phyloP scores from a whole-genome alignment of 1,284 basidiomycete species.

The Phenoliferia sp. region DNA sequence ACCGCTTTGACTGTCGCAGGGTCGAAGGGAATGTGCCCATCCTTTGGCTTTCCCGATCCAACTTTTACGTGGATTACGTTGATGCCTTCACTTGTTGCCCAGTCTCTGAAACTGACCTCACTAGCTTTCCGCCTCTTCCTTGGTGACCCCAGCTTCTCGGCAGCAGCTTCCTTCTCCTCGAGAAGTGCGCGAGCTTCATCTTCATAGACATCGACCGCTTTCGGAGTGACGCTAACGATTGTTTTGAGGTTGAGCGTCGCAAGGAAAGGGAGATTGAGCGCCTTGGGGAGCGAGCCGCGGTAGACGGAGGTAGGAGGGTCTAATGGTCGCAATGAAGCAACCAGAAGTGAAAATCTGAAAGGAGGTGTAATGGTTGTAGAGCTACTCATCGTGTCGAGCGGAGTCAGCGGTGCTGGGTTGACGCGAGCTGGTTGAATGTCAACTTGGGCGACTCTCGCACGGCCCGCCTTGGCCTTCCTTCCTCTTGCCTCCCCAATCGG shows the following conservation, averaged over 20 bases:
- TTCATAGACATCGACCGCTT: constrained; percentile 5
- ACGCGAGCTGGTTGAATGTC: no score
- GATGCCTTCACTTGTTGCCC: background rate
- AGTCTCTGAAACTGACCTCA: background rate
- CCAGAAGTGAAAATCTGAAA: constrained; percentile 4
- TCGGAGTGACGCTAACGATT: constrained; percentile 6
- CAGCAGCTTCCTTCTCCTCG: background rate
- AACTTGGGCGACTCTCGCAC: no score
- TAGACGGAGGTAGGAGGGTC: background rate
- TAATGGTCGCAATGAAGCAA: background rate
- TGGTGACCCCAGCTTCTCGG: background rate
- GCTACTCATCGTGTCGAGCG: no score
- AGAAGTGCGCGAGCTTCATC: constrained; percentile 1
- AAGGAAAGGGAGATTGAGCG: constrained; percentile 11
- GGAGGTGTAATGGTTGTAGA: constrained; percentile 1
- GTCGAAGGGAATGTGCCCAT: constrained; percentile 1
- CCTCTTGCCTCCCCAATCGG: no score
- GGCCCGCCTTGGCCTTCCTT: no score
- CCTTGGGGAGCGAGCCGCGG: constrained; percentile 11
- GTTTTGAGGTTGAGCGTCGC: constrained; percentile 8
- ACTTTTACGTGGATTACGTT: background rate
- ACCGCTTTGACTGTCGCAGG: constrained; percentile 2
- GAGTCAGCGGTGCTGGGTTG: no score
- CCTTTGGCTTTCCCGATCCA: constrained; percentile 8
- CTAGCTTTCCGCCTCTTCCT: background rate